These are phyloP conservation scores for Colletotrichum sp. DNA, from an alignment of 2,329 filamentous ascomycete species.

Conservation along the genomic window DNA sequence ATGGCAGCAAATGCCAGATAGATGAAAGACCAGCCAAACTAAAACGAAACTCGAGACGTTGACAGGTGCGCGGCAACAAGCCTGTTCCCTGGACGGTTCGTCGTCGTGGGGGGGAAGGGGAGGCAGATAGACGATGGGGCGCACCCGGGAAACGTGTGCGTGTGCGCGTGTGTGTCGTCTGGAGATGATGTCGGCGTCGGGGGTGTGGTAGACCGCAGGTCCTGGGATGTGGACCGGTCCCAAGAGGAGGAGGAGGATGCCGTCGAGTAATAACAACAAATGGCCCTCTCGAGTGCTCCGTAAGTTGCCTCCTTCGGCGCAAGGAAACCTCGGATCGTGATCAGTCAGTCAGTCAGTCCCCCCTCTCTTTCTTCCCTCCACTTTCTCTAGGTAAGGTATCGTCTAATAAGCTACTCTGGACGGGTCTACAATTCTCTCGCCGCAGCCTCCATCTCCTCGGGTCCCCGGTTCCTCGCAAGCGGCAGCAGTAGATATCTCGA, in stretches of 20 bases:
- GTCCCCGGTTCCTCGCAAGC: background rate
- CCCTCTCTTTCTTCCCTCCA: background rate
- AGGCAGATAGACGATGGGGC: background rate
- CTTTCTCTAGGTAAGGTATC: too few species aligned
- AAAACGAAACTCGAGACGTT: background rate
- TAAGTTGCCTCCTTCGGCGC: background rate
- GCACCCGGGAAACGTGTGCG: background rate
- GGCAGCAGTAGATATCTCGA: background rate
- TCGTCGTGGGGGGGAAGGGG: background rate
- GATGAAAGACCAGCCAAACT: background rate
- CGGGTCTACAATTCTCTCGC: background rate
- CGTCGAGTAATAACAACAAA: background rate
- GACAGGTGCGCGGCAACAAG: background rate
- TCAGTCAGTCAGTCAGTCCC: background rate
- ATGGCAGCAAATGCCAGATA: background rate
- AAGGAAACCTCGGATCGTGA: background rate
- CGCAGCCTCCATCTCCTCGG: background rate
- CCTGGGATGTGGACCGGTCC: background rate
- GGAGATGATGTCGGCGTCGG: background rate
- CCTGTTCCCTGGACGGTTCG: background rate
- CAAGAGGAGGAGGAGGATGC: background rate
- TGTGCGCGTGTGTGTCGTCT: background rate
- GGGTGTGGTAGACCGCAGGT: background rate
- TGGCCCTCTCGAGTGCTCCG: background rate
- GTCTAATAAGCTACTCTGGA: background rate